phyloP scores from a whole-genome alignment of 441 rosid genomes.

The Adansonia madagascariensis region DNA sequence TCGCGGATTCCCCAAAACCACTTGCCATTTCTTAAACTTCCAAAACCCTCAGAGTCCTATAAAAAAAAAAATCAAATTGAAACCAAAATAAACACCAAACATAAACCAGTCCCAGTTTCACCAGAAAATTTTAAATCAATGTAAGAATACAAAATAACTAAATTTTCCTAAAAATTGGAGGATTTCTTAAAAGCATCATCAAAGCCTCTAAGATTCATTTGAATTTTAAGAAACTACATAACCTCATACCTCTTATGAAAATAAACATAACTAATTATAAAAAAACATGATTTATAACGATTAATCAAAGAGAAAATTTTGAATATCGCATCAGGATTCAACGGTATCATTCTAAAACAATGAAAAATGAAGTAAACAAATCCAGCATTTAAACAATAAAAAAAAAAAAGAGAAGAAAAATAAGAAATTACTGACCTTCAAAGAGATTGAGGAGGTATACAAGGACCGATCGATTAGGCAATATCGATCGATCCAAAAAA shows the following conservation, averaged over 20 bases:
- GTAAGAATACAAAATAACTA: background rate
- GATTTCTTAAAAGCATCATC: background rate
- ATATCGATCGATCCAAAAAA: conserved; percentile 22
- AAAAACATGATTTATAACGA: background rate
- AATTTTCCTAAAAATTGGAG: background rate
- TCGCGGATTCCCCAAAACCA: conserved; percentile 70
- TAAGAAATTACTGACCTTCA: conserved; percentile 26
- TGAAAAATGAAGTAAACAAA: background rate
- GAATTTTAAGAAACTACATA: background rate
- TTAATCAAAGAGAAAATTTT: background rate
- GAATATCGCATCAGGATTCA: background rate
- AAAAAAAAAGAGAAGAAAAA: background rate
- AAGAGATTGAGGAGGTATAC: conserved; percentile 6
- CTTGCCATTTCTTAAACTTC: conserved; percentile 50
- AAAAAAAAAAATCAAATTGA: background rate
- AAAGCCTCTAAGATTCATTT: background rate
- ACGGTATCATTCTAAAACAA: background rate
- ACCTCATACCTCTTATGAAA: conserved; percentile 9
- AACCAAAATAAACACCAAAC: background rate
- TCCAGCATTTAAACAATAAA: background rate
- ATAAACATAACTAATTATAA: background rate
- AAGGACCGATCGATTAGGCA: conserved; percentile 25
- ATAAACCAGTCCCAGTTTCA: background rate
- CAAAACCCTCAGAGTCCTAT: conserved; percentile 38
- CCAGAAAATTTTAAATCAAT: background rate